A percentile compares a stretch with the other conserved stretches of the same genome.
Conservation (phyloP, 2,329 filamentous ascomycete species). For the Claviceps sp. region DNA sequence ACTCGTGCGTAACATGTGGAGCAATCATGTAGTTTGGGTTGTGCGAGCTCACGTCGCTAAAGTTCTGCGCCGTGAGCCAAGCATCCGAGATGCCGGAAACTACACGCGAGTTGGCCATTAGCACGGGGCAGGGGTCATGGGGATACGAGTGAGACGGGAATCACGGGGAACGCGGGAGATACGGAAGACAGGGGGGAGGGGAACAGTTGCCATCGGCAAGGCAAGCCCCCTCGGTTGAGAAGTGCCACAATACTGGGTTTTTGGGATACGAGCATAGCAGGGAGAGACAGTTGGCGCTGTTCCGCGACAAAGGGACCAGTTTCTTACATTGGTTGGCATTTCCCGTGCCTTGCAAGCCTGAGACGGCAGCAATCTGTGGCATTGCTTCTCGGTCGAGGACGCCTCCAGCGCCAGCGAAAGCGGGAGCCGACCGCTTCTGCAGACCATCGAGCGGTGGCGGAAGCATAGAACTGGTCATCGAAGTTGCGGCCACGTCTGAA, state of each 20-base stretch:
- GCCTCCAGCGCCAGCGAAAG: constrained; percentile 26
- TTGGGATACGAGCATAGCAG: not conserved
- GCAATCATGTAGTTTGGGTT: constrained; percentile 90
- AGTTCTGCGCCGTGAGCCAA: constrained; percentile 68
- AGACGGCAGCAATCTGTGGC: constrained; percentile 55
- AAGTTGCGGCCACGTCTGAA: constrained; percentile 36
- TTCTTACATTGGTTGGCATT: constrained; percentile 59
- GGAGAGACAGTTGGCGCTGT: not conserved
- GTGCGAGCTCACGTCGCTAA: constrained; percentile 87
- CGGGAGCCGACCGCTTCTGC: constrained; percentile 24
- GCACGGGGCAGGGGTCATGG: not conserved
- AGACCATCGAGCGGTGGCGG: constrained; percentile 28
- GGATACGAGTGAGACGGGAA: not conserved
- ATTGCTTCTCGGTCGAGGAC: constrained; percentile 37
- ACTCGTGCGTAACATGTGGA: constrained; percentile 90
- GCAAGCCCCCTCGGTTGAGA: not conserved
- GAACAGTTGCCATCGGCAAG: not conserved
- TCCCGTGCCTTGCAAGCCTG: constrained; percentile 48
- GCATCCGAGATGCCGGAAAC: constrained; percentile 71
- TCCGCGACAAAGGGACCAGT: constrained; percentile 1
- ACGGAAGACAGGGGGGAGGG: too few relatives aligned
- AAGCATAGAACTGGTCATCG: constrained; percentile 45
- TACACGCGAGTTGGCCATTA: constrained; percentile 20
- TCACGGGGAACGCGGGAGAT: too few relatives aligned
- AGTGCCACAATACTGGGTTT: not conserved